Base-by-base conservation (phyloP, 2,329 filamentous ascomycete species). In the Fusarium subglutinans region DNA sequence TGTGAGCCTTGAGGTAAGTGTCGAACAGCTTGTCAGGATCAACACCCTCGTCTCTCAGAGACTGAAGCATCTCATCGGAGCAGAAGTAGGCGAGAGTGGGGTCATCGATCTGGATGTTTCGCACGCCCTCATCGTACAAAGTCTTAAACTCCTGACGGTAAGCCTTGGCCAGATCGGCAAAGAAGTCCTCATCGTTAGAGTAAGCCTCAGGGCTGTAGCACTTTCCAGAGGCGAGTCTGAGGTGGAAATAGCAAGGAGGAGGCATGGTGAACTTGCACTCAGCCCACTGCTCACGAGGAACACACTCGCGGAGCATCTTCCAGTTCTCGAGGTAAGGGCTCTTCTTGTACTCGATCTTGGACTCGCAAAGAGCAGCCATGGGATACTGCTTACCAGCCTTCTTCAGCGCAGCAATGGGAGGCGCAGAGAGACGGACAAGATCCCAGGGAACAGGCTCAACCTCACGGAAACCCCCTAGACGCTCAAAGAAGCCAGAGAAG, bases 1-100 rank as follows among this genome's bases (percentile, higher is more conserved):
- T 94, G 86, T 94, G 93, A 76, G 92, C 89, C 80, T 89, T 88
- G 81, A 94, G 89, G 79, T 94, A 94, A 38, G 89, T 86, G 75
- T 92, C 89, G 57, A 94, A 87, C 72, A 93, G 87, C 70, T 89
- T 88, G 43, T 93, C 90, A 18, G 91, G 86, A 24, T 90, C 86
- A 48, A 87, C 84, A 74, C 92, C 91, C 28, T 87, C 86, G 63
- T 87, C 85, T 83, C 86, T 78, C 64, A 85, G 90, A 35, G 89
- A 89, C 63, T 86, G 83, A 22, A 91, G 83, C 89, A 92, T 92
- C 70, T 90, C 89, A 43, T 92, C 88, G 9, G 89, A 91, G 83
- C 91, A 93, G 81, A 93, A 93, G 80, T 92, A 87, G 6, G 82
- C 89, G 55, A 92, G 83, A 56, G 90, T 90, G n/a, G 89, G 90